Evolutionary conservation across 495 filamentous ascomycete genomes (phyloP), one percentile per base, ranked within the genome.

Genomic region (Choiromyces venosus): DNA sequence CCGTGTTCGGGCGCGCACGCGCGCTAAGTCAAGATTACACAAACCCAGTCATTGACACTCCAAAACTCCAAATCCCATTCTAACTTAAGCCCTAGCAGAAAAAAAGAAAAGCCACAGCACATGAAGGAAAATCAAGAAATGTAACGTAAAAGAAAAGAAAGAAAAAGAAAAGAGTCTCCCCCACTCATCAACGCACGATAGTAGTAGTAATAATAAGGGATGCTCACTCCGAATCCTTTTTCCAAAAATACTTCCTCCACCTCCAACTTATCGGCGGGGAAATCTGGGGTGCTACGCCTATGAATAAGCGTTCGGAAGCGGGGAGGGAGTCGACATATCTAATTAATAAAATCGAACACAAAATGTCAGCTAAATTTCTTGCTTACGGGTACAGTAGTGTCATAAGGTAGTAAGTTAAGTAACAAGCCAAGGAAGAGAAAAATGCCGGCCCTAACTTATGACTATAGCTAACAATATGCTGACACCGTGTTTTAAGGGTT

Each of bases 321-420:
- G 75, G 73, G 19, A 77, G 56, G 21, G 75, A 76, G 52, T 77
- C 75, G 37, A 77, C 75, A 69, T 77, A 77, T 39, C 75, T 76
- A 72, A 19, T 46, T 70, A 29, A 37, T n/a, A n/a, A n/a, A n/a
- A n/a, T n/a, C n/a, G 16, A 61, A 61, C 25, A n/a, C n/a, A 10
- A 9, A 25, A 61, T 61, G n/a, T 61, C 8, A 61, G 52, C 52
- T 14, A 61, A 61, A 61, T n/a, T n/a, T n/a, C n/a, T n/a, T n/a
- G n/a, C n/a, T n/a, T n/a, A n/a, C n/a, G n/a, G n/a, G n/a, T n/a
- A n/a, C n/a, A n/a, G n/a, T n/a, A 5, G n/a, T 61, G 29, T 29
- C n/a, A 29, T 61, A 29, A n/a, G n/a, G n/a, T n/a, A n/a, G n/a
- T n/a, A n/a, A n/a, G n/a, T n/a, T n/a, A n/a, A n/a, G n/a, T 25